phyloP scores from a whole-genome alignment of 1,284 basidiomycete genomes.

The Boletus sp. region DNA sequence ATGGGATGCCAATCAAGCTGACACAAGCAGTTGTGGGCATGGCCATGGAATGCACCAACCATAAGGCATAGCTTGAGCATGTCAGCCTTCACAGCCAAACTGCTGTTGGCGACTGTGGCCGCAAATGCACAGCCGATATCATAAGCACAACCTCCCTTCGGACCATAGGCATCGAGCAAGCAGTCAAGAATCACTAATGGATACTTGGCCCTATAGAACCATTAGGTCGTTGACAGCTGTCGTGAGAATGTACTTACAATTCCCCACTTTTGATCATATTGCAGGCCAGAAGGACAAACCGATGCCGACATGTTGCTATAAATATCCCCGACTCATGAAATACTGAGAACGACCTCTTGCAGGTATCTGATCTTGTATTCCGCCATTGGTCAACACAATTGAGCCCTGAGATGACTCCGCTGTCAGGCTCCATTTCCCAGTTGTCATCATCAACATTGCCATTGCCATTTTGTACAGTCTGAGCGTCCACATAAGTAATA shows the following conservation, averaged over 20 bases:
- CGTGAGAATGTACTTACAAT: too few relatives aligned
- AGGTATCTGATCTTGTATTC: not conserved
- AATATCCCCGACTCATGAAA: not conserved
- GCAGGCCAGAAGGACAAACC: slow-evolving; percentile 9
- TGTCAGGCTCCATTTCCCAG: too few relatives aligned
- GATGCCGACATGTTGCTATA: not conserved
- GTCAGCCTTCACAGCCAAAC: not conserved
- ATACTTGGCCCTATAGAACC: slow-evolving; percentile 21
- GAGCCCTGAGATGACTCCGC: too few relatives aligned
- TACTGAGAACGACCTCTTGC: not conserved
- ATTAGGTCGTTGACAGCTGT: too few relatives aligned
- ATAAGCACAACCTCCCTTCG: slow-evolving; percentile 10
- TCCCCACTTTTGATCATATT: slow-evolving; percentile 23
- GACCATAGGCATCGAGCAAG: slow-evolving; percentile 2
- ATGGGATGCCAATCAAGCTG: slow-evolving; percentile 14
- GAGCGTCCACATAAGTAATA: too few relatives aligned
- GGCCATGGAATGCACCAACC: slow-evolving; percentile 37
- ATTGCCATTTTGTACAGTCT: too few relatives aligned
- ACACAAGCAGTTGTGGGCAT: slow-evolving; percentile 30
- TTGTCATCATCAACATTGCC: too few relatives aligned
- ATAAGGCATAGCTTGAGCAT: slow-evolving; percentile 4
- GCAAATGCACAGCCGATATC: slow-evolving; percentile 16
- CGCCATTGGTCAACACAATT: not conserved
- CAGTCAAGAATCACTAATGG: slow-evolving; percentile 3
- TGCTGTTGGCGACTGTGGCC: not conserved